Evolutionary conservation across 768 basidiomycete species (phyloP).

Genomic region (Boletellus ananas): DNA sequence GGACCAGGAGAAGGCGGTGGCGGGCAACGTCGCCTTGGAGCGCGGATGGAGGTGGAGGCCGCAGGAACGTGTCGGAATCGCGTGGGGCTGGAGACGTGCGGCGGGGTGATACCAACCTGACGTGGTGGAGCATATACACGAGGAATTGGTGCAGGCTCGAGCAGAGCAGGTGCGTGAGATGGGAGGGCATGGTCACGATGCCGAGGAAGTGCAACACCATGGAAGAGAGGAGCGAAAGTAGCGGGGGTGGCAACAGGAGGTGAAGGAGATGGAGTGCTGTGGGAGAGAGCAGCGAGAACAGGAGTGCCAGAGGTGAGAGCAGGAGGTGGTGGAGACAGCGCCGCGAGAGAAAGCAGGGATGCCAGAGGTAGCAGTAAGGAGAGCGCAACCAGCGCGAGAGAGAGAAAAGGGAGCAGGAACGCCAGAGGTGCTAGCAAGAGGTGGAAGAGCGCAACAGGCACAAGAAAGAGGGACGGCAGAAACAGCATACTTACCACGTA

Average conservation of each 20-base stretch:
- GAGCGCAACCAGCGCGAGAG: too few species aligned
- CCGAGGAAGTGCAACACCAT: conserved; percentile 3
- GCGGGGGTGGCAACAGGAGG: not conserved
- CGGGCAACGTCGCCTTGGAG: too few species aligned
- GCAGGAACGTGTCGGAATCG: not conserved
- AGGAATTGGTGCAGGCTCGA: conserved; percentile 1
- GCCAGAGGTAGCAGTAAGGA: too few species aligned
- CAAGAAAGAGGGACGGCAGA: conserved; percentile 25
- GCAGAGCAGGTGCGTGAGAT: not conserved
- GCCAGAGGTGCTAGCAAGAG: too few species aligned
- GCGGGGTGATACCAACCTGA: conserved; percentile 3
- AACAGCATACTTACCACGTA: too few species aligned
- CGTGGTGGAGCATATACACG: not conserved
- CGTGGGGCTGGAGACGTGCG: conserved; percentile 1
- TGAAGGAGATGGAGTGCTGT: conserved; percentile 4
- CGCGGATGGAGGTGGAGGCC: conserved; percentile 6
- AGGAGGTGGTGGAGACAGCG: conserved; percentile 16
- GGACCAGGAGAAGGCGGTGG: conserved; percentile 7
- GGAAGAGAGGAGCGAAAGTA: conserved; percentile 1
- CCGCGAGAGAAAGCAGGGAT: conserved; percentile 1
- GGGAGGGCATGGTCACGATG: not conserved
- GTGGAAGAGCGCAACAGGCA: too few species aligned
- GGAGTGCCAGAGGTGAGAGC: conserved; percentile 9
- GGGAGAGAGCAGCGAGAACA: conserved; percentile 1
- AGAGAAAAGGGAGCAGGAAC: too few species aligned